Percentiles rank a stretch among this genome's conserved stretches.
Conservation (phyloP, 108 stramenopile genomes). For the Cyclostephanos tholiformis region DNA sequence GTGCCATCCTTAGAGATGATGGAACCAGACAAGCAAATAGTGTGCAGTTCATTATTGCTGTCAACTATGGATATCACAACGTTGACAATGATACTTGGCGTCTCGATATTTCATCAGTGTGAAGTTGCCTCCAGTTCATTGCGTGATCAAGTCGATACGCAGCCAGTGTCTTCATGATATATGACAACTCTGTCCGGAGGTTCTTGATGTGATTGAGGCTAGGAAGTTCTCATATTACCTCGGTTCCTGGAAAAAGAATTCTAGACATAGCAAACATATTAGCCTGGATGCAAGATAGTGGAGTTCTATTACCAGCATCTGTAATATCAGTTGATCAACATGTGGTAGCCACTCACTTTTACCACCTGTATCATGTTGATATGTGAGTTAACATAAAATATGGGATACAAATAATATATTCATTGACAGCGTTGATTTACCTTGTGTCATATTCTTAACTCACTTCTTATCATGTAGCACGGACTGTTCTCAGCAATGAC, state of each 20-base stretch:
- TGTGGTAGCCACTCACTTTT: conserved; percentile 14
- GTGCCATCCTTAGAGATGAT: conserved; percentile 12
- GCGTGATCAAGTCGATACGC: conserved; percentile 11
- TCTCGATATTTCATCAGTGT: conserved; percentile 20
- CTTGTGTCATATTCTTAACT: too few species aligned
- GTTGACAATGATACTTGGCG: conserved; percentile 18
- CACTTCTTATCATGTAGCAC: too few species aligned
- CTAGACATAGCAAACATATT: conserved; percentile 11
- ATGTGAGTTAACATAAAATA: too few species aligned
- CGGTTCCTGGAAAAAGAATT: not conserved
- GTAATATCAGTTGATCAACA: conserved; percentile 24
- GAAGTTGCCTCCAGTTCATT: conserved; percentile 18
- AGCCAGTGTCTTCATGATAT: conserved; percentile 15
- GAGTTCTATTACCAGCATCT: conserved; percentile 26
- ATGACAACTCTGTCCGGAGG: conserved; percentile 3
- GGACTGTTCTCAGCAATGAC: too few species aligned
- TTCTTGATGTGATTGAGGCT: conserved; percentile 17
- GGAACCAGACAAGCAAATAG: conserved; percentile 8
- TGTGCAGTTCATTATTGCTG: not conserved
- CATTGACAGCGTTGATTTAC: too few species aligned
- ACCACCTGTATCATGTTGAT: not conserved
- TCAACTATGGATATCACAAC: conserved; percentile 7
- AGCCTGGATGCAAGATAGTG: conserved; percentile 18
- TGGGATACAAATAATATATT: too few species aligned
- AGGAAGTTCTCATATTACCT: conserved; percentile 11